These are phyloP conservation scores for Talaromyces sp. DNA, from an alignment of 2,329 filamentous ascomycete species.

Conservation along the genomic window DNA sequence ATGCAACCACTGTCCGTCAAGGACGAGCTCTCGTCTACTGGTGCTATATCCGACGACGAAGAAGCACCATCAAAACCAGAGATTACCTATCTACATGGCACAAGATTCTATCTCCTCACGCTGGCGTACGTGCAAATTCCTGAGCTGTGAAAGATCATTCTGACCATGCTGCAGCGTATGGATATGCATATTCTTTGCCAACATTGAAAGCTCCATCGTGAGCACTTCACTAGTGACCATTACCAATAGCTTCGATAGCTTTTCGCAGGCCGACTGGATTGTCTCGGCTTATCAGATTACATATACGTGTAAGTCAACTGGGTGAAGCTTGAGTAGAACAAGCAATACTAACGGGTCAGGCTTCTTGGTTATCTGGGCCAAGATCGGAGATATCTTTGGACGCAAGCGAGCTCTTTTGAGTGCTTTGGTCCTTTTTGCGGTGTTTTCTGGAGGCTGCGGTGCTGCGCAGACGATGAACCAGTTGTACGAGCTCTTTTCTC, in stretches of 20 bases:
- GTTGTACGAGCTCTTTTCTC: slow-evolving; percentile 15
- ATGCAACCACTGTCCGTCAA: not conserved
- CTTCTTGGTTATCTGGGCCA: slow-evolving; percentile 27
- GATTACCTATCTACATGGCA: not conserved
- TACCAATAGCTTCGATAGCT: slow-evolving; percentile 27
- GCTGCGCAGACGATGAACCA: slow-evolving; percentile 24
- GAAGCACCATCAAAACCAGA: not conserved
- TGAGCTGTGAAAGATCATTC: not conserved
- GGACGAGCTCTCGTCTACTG: not conserved
- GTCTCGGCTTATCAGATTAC: slow-evolving; percentile 31
- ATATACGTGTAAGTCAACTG: slow-evolving; percentile 21
- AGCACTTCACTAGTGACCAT: slow-evolving; percentile 31
- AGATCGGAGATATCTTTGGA: slow-evolving; percentile 28
- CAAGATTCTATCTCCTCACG: not conserved
- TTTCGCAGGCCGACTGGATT: slow-evolving; percentile 29
- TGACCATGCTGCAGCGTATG: not conserved
- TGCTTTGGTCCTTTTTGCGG: slow-evolving; percentile 23
- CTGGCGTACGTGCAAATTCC: not conserved
- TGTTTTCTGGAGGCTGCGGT: slow-evolving; percentile 28
- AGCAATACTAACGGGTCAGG: slow-evolving; percentile 10
- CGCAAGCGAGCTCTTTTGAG: slow-evolving; percentile 20
- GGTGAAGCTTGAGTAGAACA: not conserved
- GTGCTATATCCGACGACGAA: not conserved
- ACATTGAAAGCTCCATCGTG: slow-evolving; percentile 30
- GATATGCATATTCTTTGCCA: slow-evolving; percentile 20